Evolutionary conservation across 1,284 basidiomycete species (phyloP).

Genomic region (Marasmius tenuissimus): DNA sequence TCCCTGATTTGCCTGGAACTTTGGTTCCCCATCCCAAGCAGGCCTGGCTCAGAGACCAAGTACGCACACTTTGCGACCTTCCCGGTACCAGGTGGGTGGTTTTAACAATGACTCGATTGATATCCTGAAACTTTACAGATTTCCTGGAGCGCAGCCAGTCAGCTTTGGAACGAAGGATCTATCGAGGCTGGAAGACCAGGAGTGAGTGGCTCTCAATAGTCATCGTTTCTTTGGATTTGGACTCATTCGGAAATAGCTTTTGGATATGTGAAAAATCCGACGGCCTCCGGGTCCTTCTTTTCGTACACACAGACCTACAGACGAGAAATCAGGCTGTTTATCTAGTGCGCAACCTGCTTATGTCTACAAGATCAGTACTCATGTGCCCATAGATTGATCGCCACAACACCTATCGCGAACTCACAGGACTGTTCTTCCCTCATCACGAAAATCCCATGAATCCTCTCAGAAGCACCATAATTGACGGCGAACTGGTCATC

Average conservation of each 20-base stretch:
- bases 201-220: conserved; percentile 54
- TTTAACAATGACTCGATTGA: not conserved
- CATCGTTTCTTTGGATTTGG: conserved; percentile 2
- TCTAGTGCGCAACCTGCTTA: conserved; percentile 56
- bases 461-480: conserved; percentile 76
- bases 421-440: conserved; percentile 84
- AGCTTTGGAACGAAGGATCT: conserved; percentile 78
- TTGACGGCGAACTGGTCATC: conserved; percentile 95
- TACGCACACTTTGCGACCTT: not conserved
- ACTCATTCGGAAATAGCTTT: conserved; percentile 55
- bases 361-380: not conserved
- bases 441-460: conserved; percentile 71
- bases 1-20: not conserved
- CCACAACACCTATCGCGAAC: conserved; percentile 83
- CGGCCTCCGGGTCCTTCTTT: conserved; percentile 87
- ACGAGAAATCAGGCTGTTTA: conserved; percentile 74
- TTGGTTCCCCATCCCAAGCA: not conserved
- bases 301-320: conserved; percentile 74
- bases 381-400: conserved; percentile 78
- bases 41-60: not conserved
- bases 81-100: not conserved
- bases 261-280: conserved; percentile 99
- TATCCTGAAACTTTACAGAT: conserved; percentile 46
- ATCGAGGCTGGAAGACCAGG: conserved; percentile 75
- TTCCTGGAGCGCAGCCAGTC: conserved; percentile 93